Base-by-base conservation (phyloP, 129 eudicot genomes). In the Helianthus tuberosus region DNA sequence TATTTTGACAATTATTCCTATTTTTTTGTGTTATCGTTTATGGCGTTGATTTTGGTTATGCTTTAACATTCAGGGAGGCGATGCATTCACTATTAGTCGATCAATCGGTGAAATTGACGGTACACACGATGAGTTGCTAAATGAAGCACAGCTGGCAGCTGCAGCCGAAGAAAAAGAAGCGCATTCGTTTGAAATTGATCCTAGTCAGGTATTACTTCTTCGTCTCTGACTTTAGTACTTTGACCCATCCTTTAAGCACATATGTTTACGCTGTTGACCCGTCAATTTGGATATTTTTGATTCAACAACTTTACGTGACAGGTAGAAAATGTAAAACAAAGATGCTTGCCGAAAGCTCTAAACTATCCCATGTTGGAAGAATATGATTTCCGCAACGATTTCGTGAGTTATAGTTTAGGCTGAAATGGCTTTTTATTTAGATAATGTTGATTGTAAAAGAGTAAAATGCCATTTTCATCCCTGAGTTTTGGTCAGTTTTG, bases 301-400 rank as follows among this genome's bases (percentile, higher is more conserved):
- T 20, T 49, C 20, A 66, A 36, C 54, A 52, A 46, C 50, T 29
- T 48, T 72, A 53, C 38, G 41, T 59, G 41, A 63, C 91, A 93
- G 98, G 98, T 93, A 27, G 98, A 93, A 86, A 93, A 84, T 77
- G 98, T 93, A 14, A 93, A 93, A 85, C 96, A 93, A 64, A 88
- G 93, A 13, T 93, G 98, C 80, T 80, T 90, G 77, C 96, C 98
- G 74, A 93, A 90, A 86, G 96, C 96, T 64, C 74, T 93, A 36
- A 89, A 93, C 79, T 93, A 93, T 84, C 98, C 98, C 9, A 90
- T 93, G 98, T 76, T 93, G 79, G 98, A 93, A 84, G 98, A 93
- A 63, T 93, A 93, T 58, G 98, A 93, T 79, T 93, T 93, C 60
- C 84, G 92, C 79, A 92, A 93, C 83, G 98, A 93, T 71, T 80